These are phyloP conservation scores for Sporothrix pseudoabietina DNA, from an alignment of 2,329 filamentous ascomycete species.

Conservation along the genomic window DNA sequence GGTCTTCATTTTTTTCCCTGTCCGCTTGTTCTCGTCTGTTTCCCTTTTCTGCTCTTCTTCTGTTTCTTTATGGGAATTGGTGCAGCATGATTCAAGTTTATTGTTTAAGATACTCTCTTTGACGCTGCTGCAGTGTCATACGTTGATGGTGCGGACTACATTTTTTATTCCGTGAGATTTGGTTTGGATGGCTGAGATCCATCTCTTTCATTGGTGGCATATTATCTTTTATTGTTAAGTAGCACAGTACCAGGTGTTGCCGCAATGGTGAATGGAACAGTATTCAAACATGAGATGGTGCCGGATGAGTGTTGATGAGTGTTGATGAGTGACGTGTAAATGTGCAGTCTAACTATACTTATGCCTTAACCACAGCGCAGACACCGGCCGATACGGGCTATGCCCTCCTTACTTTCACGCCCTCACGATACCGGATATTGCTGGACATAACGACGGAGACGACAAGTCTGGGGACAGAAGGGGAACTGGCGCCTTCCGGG, in stretches of 20 bases:
- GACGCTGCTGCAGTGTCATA: constrained; percentile 20
- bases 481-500: neutral
- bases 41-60: neutral
- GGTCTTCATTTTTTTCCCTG: neutral
- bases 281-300: neutral
- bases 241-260: constrained; percentile 7
- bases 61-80: neutral
- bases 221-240: constrained; percentile 17
- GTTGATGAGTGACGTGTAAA: neutral
- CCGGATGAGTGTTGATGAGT: neutral
- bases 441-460: constrained; percentile 1
- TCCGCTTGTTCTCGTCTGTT: neutral
- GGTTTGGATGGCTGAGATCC: constrained; percentile 1
- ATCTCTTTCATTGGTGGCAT: constrained; percentile 5
- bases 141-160: constrained; percentile 9
- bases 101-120: constrained; percentile 23
- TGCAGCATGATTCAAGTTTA: constrained; percentile 24
- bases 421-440: neutral
- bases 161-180: neutral
- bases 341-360: neutral
- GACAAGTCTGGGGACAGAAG: neutral
- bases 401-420: neutral
- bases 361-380: neutral
- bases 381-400: neutral
- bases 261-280: constrained; percentile 22